These are phyloP conservation scores for Tagetes patula DNA, from an alignment of 129 eudicot species.

Conservation along the genomic window DNA sequence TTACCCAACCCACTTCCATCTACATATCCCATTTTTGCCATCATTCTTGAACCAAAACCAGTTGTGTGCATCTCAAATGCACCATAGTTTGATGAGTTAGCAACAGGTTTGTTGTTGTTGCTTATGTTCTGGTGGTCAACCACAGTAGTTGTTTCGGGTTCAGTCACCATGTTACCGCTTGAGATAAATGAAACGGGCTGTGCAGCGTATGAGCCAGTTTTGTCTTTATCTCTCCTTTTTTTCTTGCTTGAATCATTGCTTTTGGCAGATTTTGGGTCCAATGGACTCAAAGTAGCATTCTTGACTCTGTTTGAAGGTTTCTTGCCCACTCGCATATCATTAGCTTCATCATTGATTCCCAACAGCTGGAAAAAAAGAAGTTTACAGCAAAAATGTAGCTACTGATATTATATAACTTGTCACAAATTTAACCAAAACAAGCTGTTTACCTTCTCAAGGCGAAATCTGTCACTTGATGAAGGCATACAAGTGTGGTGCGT, in stretches of 20 bases:
- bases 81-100: slow-evolving; percentile 52
- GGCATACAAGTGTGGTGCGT: slow-evolving; percentile 86
- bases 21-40: slow-evolving; percentile 90
- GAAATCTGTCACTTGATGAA: slow-evolving; percentile 67
- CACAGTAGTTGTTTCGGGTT: slow-evolving; percentile 27
- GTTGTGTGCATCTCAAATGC: slow-evolving; percentile 95
- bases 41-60: slow-evolving; percentile 91
- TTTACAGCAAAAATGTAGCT: neutral
- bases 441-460: slow-evolving; percentile 68
- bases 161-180: slow-evolving; percentile 71
- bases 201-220: slow-evolving; percentile 59
- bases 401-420: neutral
- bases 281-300: slow-evolving; percentile 31
- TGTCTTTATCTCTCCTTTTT: slow-evolving; percentile 41
- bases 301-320: slow-evolving; percentile 25
- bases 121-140: slow-evolving; percentile 22
- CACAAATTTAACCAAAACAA: neutral
- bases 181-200: slow-evolving; percentile 81
- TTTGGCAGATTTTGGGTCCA: slow-evolving; percentile 34
- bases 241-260: slow-evolving; percentile 48
- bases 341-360: slow-evolving; percentile 60
- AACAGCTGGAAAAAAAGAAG: slow-evolving; percentile 51
- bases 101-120: slow-evolving; percentile 21
- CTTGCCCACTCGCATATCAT: slow-evolving; percentile 24
- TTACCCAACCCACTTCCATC: slow-evolving; percentile 78